Conservation (phyloP, 345 rosid species). For the Microcos paniculata region DNA sequence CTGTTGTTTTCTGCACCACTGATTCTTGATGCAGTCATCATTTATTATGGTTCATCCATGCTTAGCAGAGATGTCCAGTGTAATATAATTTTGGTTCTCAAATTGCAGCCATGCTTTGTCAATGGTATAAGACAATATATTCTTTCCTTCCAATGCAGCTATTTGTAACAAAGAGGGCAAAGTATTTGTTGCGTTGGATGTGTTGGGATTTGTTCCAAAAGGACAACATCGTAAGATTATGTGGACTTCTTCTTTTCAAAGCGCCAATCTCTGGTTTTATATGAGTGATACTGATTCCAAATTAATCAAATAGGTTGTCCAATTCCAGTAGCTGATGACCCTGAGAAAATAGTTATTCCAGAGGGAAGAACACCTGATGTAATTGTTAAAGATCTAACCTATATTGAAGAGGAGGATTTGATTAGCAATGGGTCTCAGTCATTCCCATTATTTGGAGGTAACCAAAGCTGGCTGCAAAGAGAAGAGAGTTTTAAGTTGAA, state of each 20-base stretch:
- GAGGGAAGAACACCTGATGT: slow-evolving; percentile 51
- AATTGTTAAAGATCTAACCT: slow-evolving; percentile 55
- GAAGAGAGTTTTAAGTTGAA: slow-evolving; percentile 73
- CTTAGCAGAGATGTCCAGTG: background rate
- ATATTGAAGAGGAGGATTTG: slow-evolving; percentile 55
- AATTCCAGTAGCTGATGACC: slow-evolving; percentile 63
- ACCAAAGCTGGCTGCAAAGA: slow-evolving; percentile 77
- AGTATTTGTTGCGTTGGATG: slow-evolving; percentile 61
- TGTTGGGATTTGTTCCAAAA: slow-evolving; percentile 70
- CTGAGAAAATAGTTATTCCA: slow-evolving; percentile 70
- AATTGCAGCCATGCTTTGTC: background rate
- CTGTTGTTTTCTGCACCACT: background rate
- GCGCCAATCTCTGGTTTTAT: slow-evolving; percentile 13
- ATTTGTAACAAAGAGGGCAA: slow-evolving; percentile 83
- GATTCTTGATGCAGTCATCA: background rate
- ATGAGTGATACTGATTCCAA: slow-evolving; percentile 11
- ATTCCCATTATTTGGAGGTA: slow-evolving; percentile 84
- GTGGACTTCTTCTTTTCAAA: slow-evolving; percentile 16
- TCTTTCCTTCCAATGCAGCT: slow-evolving; percentile 49
- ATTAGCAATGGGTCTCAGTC: slow-evolving; percentile 40
- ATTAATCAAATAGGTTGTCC: slow-evolving; percentile 60
- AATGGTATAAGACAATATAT: background rate
- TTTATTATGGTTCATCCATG: background rate
- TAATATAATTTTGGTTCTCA: background rate
- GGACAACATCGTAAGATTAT: slow-evolving; percentile 72